These are phyloP conservation scores for Pseudozyma tsukubaensis DNA, from an alignment of 1,284 basidiomycete genomes.

Conservation along the genomic window DNA sequence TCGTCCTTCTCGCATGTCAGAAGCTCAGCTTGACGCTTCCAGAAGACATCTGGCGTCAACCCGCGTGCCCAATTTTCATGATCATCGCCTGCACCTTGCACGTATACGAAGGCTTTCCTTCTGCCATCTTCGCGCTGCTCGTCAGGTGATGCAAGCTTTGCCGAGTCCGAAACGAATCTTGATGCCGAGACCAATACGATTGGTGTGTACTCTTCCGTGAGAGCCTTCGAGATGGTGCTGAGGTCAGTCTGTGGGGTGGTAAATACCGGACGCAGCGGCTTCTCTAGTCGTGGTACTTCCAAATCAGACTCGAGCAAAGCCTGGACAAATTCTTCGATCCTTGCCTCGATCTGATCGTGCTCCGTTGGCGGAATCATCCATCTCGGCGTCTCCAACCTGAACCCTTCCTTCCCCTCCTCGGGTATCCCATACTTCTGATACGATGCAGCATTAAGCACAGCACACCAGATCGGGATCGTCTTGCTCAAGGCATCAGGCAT, in stretches of 20 bases:
- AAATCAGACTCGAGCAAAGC: conserved; percentile 73
- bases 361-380: conserved; percentile 47
- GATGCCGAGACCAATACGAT: conserved; percentile 84
- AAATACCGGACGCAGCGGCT: conserved; percentile 78
- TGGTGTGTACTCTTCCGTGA: conserved; percentile 72
- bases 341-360: conserved; percentile 75
- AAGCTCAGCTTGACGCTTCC: conserved; percentile 75
- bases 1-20: conserved; percentile 71
- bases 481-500: conserved; percentile 95
- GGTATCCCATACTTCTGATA: conserved; percentile 21
- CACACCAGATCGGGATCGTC: conserved; percentile 95
- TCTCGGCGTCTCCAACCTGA: conserved; percentile 56
- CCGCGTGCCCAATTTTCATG: conserved; percentile 87
- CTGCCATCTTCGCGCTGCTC: not conserved
- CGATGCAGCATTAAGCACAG: conserved; percentile 83
- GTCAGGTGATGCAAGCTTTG: conserved; percentile 69
- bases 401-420: conserved; percentile 66
- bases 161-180: conserved; percentile 72
- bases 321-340: conserved; percentile 77
- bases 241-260: conserved; percentile 67
- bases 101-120: conserved; percentile 76
- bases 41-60: conserved; percentile 79
- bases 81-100: conserved; percentile 90
- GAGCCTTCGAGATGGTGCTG: not conserved
- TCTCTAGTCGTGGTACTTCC: conserved; percentile 68